A percentile compares a stretch with the other conserved stretches of the same genome.
Conservation (phyloP, 192 early-diverging fungal species). For the Obelidium mucronatum region DNA sequence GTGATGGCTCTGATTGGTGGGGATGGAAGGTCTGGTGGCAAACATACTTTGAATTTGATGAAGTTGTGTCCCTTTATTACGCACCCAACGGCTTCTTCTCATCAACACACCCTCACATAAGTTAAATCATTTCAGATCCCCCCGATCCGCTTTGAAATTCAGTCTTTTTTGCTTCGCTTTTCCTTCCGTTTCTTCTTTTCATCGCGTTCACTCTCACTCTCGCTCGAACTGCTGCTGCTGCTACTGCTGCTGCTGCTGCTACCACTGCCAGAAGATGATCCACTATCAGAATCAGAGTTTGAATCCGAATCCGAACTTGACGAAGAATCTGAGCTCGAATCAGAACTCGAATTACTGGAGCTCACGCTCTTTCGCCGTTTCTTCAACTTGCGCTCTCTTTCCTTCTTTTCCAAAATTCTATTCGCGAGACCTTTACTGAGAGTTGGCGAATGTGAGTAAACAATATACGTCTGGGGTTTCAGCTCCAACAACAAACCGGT, state of each 20-base stretch:
- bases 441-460: background rate
- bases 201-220: slow-evolving; percentile 3
- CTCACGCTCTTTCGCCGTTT: background rate
- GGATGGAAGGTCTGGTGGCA: background rate
- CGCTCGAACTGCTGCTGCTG: background rate
- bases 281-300: background rate
- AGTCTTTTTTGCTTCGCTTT: background rate
- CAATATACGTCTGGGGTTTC: no score
- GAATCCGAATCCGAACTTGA: slow-evolving; percentile 17
- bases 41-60: background rate
- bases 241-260: background rate
- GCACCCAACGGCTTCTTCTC: no score
- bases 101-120: no score
- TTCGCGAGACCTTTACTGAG: slow-evolving; percentile 13
- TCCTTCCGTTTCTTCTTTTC: slow-evolving; percentile 1
- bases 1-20: slow-evolving; percentile 6
- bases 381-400: background rate
- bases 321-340: background rate
- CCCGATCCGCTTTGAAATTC: no score
- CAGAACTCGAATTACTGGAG: no score
- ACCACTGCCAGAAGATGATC: background rate
- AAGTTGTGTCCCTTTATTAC: no score
- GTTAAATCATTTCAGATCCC: no score
- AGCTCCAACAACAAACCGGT: background rate
- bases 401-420: slow-evolving; percentile 12